A percentile compares a stretch with the other conserved stretches of the same genome.
These are phyloP conservation scores for Annulohypoxylon nitens DNA, from an alignment of 495 filamentous ascomycete species.

Conservation along the genomic window DNA sequence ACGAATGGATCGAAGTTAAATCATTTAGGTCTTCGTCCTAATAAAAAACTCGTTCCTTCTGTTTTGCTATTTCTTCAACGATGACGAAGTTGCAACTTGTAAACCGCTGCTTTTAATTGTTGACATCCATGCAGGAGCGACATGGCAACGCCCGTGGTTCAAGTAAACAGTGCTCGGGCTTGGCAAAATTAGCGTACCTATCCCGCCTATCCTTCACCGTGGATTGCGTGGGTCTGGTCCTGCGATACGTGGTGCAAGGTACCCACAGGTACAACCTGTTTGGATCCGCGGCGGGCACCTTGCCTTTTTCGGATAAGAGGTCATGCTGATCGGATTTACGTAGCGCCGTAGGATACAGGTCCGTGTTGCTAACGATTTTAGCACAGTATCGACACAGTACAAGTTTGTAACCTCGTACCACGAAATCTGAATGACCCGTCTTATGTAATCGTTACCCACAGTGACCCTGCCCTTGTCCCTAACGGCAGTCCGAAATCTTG, in stretches of 20 bases:
- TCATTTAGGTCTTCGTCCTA: conserved; percentile 1
- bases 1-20: conserved; percentile 20
- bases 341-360: background rate
- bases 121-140: conserved; percentile 42
- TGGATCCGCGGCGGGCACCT: background rate
- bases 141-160: conserved; percentile 39
- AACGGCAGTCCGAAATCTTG: conserved; percentile 13
- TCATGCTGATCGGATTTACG: background rate
- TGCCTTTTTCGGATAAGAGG: background rate
- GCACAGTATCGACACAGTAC: too few species aligned
- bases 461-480: conserved; percentile 14
- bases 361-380: too few species aligned
- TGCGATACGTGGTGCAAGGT: conserved; percentile 4
- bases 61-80: conserved; percentile 16
- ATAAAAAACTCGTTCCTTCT: conserved; percentile 19
- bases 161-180: conserved; percentile 43
- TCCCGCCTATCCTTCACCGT: background rate
- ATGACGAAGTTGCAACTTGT: conserved; percentile 32
- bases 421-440: background rate
- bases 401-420: too few species aligned
- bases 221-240: background rate
- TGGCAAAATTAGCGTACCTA: conserved; percentile 16
- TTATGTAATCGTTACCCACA: conserved; percentile 20
- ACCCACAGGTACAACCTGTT: background rate
- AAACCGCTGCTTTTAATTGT: conserved; percentile 37